These are phyloP conservation scores for Coemansia sp. DNA, from an alignment of 192 early-diverging fungal genomes.

Conservation along the genomic window DNA sequence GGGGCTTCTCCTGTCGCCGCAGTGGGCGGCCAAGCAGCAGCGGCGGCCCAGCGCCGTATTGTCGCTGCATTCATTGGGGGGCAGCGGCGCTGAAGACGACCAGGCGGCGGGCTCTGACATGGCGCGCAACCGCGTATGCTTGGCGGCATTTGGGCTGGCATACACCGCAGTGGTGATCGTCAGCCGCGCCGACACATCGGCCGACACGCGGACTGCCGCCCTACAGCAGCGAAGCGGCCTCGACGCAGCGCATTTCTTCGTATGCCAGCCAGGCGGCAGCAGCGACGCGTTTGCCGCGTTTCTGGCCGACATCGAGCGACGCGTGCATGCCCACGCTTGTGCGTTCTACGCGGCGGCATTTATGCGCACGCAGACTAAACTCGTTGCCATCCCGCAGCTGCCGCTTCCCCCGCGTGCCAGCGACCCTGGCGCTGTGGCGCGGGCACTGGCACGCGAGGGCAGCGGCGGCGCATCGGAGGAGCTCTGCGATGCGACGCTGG, in stretches of 20 bases:
- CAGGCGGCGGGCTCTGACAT: slow-evolving; percentile 25
- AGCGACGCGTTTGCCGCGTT: slow-evolving; percentile 29
- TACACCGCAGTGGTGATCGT: slow-evolving; percentile 41
- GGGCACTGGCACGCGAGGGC: no score
- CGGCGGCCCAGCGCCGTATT: slow-evolving; percentile 38
- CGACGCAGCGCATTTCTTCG: slow-evolving; percentile 24
- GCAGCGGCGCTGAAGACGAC: slow-evolving; percentile 20
- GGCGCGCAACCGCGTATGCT: slow-evolving; percentile 50
- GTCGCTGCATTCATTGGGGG: slow-evolving; percentile 35
- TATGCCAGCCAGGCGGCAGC: slow-evolving; percentile 37
- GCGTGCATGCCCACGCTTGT: slow-evolving; percentile 15
- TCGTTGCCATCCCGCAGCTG: slow-evolving; percentile 27
- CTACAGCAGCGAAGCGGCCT: slow-evolving; percentile 26
- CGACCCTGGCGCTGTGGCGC: no score
- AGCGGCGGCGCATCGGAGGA: no score
- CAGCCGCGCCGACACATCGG: slow-evolving; percentile 16
- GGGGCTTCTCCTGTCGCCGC: slow-evolving; percentile 19
- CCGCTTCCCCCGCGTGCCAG: slow-evolving; percentile 12
- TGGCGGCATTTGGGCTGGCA: slow-evolving; percentile 31
- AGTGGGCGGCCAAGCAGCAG: slow-evolving; percentile 39
- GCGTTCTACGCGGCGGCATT: slow-evolving; percentile 37
- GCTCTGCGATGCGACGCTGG: slow-evolving; percentile 5
- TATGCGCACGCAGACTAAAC: slow-evolving; percentile 37
- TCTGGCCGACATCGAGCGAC: slow-evolving; percentile 21
- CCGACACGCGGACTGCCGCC: slow-evolving; percentile 8